Base-by-base conservation (phyloP, 2,329 filamentous ascomycete genomes). In the Arthrobotrys pseudoclavata region DNA sequence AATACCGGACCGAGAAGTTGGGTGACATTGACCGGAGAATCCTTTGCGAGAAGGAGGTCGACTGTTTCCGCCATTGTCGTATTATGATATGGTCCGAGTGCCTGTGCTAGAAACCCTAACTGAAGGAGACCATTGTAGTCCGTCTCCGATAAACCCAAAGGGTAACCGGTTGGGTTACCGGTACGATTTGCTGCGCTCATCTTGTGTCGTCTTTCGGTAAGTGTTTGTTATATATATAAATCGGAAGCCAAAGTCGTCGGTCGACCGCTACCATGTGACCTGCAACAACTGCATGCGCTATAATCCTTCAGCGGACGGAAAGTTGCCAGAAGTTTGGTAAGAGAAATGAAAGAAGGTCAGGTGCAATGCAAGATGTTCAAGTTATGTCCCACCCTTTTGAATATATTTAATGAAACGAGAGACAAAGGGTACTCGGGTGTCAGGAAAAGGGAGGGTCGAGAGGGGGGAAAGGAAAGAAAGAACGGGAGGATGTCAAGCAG, bases 1-100 rank as follows among this genome's bases (percentile, higher is more conserved):
- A 66, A 60, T 50, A 70, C 66, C 7, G 72, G 72, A 7, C 72
- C 66, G 9, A 76, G 61, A 34, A 76, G 66, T 3, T 40, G 50
- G 24, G 72, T 76, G 9, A 70, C 66, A 40, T 76, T 76, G 6
- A 76, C 72, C 4, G 72, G 66, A 4, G 66, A 76, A 10, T 76
- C 52, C 20, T 67, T 67, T 18, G 66, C 60, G 18, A 76, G 60
- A 6, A 76, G 66, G 15, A 76, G 66, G 22, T 76, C 26, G 40
- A 76, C 72, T 13, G 72, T 76, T 62, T 76, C 55, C n/a, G 66
- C 72, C 72, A 76, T 76, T 52, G 72, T 76, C 15, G 72, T 76
- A 37, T 76, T 76, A 7, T 76, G 72, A n/a, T 76, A 76, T 10
- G 72, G 72, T 15, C 72, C 72, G 26, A 76, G 66, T 42, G 66